Conservation (phyloP, 2,329 filamentous ascomycete genomes). For the Paraphoma chrysanthemicola region DNA sequence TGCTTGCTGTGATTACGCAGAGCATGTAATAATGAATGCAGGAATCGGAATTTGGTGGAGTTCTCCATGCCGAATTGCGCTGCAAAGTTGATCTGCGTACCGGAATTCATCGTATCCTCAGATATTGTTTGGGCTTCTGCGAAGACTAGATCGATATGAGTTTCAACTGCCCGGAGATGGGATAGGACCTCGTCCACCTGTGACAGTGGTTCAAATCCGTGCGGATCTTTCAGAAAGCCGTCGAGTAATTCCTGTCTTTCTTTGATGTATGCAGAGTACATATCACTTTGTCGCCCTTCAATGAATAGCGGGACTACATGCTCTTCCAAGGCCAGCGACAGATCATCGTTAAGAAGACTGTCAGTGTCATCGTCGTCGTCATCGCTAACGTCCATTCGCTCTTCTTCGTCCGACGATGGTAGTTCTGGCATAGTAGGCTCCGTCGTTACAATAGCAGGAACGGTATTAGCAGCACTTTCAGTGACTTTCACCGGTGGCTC, state of each 20-base stretch:
- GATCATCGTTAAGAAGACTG: constrained; percentile 36
- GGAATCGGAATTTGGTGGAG: constrained; percentile 44
- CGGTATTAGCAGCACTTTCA: not conserved
- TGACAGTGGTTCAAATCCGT: constrained; percentile 14
- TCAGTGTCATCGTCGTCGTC: constrained; percentile 28
- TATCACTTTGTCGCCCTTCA: constrained; percentile 36
- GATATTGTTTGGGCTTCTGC: constrained; percentile 23
- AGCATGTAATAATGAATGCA: constrained; percentile 28
- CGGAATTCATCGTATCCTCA: constrained; percentile 9
- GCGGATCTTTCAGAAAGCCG: constrained; percentile 17
- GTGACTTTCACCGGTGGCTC: constrained; percentile 1
- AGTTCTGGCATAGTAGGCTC: constrained; percentile 1
- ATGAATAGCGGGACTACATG: constrained; percentile 43
- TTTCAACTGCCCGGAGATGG: constrained; percentile 35
- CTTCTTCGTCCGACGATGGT: constrained; percentile 16
- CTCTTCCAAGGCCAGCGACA: constrained; percentile 35
- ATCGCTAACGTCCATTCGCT: constrained; percentile 27
- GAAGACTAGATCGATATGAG: constrained; percentile 40
- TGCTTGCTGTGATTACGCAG: constrained; percentile 32
- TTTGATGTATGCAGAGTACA: constrained; percentile 28
- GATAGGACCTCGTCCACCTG: constrained; percentile 27
- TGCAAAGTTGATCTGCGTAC: constrained; percentile 26
- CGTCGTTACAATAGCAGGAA: constrained; percentile 2
- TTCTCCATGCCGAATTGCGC: constrained; percentile 38
- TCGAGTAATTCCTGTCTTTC: constrained; percentile 26